phyloP scores from a whole-genome alignment of 495 filamentous ascomycete genomes.

The Viridothelium virens region DNA sequence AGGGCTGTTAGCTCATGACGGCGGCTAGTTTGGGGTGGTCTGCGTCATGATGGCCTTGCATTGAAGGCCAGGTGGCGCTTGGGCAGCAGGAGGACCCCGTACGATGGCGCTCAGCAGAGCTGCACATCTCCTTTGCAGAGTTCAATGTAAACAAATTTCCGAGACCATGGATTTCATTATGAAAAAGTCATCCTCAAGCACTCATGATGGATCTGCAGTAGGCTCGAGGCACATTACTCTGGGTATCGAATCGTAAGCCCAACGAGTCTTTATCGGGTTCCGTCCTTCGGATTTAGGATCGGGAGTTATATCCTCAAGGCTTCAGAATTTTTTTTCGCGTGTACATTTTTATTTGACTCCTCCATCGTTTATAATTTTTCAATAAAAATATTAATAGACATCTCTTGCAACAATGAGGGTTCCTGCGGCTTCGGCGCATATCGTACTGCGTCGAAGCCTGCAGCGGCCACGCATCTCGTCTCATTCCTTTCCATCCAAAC shows the following conservation, averaged over 20 bases:
- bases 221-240: too few species aligned
- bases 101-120: too few species aligned
- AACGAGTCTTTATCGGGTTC: neutral
- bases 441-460: neutral
- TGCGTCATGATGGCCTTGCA: conserved; percentile 3
- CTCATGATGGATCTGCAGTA: too few species aligned
- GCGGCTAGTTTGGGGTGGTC: neutral
- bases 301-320: neutral
- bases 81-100: neutral
- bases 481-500: neutral
- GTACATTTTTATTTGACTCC: neutral
- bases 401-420: neutral
- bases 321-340: neutral
- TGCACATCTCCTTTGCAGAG: too few species aligned
- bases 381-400: neutral
- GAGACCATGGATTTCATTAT: too few species aligned
- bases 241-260: neutral
- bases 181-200: too few species aligned
- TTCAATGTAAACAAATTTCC: too few species aligned
- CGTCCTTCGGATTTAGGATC: neutral
- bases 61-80: neutral
- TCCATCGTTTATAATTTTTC: neutral
- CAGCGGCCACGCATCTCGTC: neutral
- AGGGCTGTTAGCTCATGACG: neutral
- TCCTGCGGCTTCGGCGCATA: neutral